Evolutionary conservation across 1,139 yeast genomes (phyloP).

Genomic region (Spathaspora jeffriesii): DNA sequence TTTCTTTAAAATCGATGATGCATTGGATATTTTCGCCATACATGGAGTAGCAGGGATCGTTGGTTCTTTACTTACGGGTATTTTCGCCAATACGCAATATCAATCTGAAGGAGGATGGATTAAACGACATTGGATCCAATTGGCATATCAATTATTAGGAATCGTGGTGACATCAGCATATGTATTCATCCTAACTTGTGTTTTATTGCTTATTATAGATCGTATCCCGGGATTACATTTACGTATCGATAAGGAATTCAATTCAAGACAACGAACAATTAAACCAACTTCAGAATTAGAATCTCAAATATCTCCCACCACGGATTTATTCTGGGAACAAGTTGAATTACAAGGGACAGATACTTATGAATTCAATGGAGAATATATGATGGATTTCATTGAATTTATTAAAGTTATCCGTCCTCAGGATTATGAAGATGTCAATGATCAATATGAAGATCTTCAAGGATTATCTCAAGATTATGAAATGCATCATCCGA

Average conservation of each 20-base stretch:
- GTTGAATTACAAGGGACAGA: slow-evolving; percentile 53
- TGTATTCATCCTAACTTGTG: slow-evolving; percentile 33
- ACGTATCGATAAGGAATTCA: slow-evolving; percentile 44
- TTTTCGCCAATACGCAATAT: slow-evolving; percentile 36
- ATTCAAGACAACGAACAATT: slow-evolving; percentile 22
- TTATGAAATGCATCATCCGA: slow-evolving; percentile 19
- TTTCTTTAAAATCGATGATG: slow-evolving; percentile 41
- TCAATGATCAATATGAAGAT: slow-evolving; percentile 6
- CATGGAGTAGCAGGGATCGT: slow-evolving; percentile 47
- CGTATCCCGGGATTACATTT: slow-evolving; percentile 48
- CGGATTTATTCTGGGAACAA: slow-evolving; percentile 22
- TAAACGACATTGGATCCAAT: slow-evolving; percentile 45
- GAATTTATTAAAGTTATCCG: slow-evolving; percentile 45
- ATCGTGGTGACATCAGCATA: slow-evolving; percentile 41
- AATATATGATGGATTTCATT: slow-evolving; percentile 47
- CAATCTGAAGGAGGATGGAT: slow-evolving; percentile 50
- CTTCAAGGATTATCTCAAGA: slow-evolving; percentile 15
- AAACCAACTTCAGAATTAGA: slow-evolving; percentile 16
- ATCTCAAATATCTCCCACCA: slow-evolving; percentile 19
- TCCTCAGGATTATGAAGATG: slow-evolving; percentile 41
- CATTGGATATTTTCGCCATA: slow-evolving; percentile 46
- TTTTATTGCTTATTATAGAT: slow-evolving; percentile 43
- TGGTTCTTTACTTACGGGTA: slow-evolving; percentile 44
- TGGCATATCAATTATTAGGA: slow-evolving; percentile 50
- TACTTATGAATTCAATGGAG: slow-evolving; percentile 53